These are phyloP conservation scores for Colletotrichum tropicale DNA, from an alignment of 2,329 filamentous ascomycete genomes.

Conservation along the genomic window DNA sequence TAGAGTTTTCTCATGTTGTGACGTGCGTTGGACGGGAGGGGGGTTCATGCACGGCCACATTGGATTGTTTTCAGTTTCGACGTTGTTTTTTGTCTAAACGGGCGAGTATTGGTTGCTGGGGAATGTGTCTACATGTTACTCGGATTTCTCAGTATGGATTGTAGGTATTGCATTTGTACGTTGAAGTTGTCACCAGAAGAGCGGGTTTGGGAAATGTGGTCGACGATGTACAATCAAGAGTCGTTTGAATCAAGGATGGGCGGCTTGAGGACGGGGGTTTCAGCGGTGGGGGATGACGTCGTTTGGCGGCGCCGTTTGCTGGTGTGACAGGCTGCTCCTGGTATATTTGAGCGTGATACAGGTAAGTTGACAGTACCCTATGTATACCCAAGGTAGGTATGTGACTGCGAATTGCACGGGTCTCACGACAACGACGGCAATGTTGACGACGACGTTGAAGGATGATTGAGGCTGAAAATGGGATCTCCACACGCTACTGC, in stretches of 20 bases:
- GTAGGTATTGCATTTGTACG: rapidly evolving
- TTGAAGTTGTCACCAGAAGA: not conserved
- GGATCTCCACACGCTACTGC: not conserved
- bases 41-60: not conserved
- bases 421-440: not conserved
- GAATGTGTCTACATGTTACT: rapidly evolving
- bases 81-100: not conserved
- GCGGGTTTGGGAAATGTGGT: not conserved
- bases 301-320: not conserved
- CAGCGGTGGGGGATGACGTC: conserved; percentile 4
- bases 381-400: no score
- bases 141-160: rapidly evolving
- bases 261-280: not conserved
- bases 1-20: conserved; percentile 2
- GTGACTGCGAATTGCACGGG: not conserved
- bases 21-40: not conserved
- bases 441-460: not conserved
- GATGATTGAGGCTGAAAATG: not conserved
- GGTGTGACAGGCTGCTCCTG: not conserved
- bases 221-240: not conserved
- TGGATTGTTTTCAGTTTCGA: not conserved
- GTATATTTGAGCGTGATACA: not conserved
- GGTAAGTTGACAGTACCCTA: not conserved
- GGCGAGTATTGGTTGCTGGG: not conserved
- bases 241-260: not conserved